Evolutionary conservation across 306 rosid species (phyloP), one percentile per base, ranked within the genome.

Genomic region (Cyamopsis tetragonoloba): DNA sequence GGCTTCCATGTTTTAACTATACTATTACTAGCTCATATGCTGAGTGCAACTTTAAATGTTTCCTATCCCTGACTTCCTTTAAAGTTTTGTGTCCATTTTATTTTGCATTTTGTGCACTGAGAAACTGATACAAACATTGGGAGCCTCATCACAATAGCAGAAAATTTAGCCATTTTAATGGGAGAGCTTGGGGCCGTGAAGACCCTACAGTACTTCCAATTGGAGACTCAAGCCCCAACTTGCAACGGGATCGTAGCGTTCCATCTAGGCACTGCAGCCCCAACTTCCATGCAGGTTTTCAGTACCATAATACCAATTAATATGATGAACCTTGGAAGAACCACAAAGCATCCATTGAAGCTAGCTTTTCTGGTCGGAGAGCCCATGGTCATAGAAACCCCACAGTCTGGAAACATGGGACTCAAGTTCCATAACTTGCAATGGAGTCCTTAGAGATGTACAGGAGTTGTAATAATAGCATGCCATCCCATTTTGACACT

Each of bases 401-500:
- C 7, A 15, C 53, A 34, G 42, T n/a, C n/a, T 4, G 22, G 5
- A 35, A 27, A 6, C 6, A 7, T 5, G 18, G 23, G 18, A 43
- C 44, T 44, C 23, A 26, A 48, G 24, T 27, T 26, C 12, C 15
- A 4, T 35, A 31, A 26, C 20, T 61, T 48, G 43, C 63, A 35
- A 38, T 37, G 60, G 62, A 53, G 42, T 62, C 26, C 10, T 62
- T 41, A 8, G 5, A 13, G 68, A 4, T 8, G 1, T 22, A 51
- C 37, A 44, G 13, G 37, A 14, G 23, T 43, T 49, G 38, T 43
- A 23, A 39, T 60, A 46, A 47, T 17, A 42, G 15, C 66, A 5
- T 64, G 4, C 22, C 60, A 47, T 34, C 37, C 58, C 15, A 68
- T 66, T 64, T 58, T 72, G 30, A 43, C 26, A 65, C 3, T 50